These are phyloP conservation scores for Helotiales sp. DNA, from an alignment of 2,329 filamentous ascomycete genomes.

Conservation along the genomic window DNA sequence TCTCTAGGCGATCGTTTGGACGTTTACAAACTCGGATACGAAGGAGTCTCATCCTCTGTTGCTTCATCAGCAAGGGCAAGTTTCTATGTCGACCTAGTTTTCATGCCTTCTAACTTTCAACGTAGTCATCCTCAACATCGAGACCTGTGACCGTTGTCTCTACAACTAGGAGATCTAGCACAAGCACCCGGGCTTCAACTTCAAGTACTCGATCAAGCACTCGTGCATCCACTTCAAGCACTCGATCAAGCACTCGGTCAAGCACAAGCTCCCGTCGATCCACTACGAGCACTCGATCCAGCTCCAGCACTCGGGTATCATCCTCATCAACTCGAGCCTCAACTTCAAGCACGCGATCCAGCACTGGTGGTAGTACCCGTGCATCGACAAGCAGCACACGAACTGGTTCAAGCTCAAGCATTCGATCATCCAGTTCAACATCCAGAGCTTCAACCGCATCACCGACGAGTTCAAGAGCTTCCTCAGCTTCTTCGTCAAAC, in stretches of 20 bases:
- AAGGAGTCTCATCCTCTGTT: background rate
- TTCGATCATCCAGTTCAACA: constrained; percentile 34
- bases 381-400: background rate
- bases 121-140: background rate
- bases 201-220: background rate
- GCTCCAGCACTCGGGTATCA: background rate
- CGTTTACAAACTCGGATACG: constrained; percentile 16
- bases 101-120: background rate
- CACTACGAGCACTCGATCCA: background rate
- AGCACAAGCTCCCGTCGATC: background rate
- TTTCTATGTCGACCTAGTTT: background rate
- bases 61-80: background rate
- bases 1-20: constrained; percentile 25
- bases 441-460: no score
- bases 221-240: background rate
- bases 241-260: background rate
- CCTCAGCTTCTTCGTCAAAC: constrained; percentile 47
- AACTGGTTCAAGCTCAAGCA: background rate
- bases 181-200: background rate
- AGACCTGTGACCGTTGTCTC: constrained; percentile 4
- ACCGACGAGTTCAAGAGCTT: background rate
- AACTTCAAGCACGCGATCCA: background rate
- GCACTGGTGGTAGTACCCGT: no score
- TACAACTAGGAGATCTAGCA: background rate
- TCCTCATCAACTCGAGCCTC: background rate